Base-by-base conservation (phyloP, 257 asterid genomes). In the Solanum appendiculatum region DNA sequence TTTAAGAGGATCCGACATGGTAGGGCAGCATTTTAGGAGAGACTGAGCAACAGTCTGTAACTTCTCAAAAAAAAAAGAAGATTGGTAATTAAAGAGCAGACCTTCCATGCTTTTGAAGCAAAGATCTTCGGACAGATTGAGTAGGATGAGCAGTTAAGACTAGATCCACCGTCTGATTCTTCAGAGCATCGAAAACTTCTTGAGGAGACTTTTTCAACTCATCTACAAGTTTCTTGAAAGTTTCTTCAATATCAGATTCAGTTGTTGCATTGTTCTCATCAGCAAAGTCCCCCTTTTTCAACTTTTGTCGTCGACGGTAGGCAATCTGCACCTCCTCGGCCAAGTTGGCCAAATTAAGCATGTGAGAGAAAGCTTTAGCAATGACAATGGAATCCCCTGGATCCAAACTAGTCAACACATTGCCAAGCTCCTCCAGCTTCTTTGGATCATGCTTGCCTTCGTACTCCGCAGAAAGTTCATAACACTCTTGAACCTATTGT, bases 311-410 rank as follows among this genome's bases (percentile, higher is more conserved):
- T 18, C 94, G 86, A 20, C 92, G 92, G 51, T 89, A 86, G 25
- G 94, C 94, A 77, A 87, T 90, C 91, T 92, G 94, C 75, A 92
- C 94, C 87, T 92, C 94, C 91, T 92, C 94, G 2, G 94, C 94
- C 86, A 92, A 87, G 87, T 92, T 92, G 84, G 92, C 94, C 70
- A 92, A 90, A 89, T 89, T 92, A 86, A 92, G 94, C 94, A 89
- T 92, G 92, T 92, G 91, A 78, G 94, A 92, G 85, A 92, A 92
- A 46, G 94, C 91, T 81, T 92, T 92, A 5, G 94, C 91, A 88
- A 92, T 81, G 54, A 92, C 94, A 36, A 92, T 92, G 48, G 94
- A 92, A 16, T 92, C 94, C 87, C 94, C 94, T 5, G 94, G 91
- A 88, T 92, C 94, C 88, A 92, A 90, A 63, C 92, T 89, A 25